Conservation (phyloP, 2,329 filamentous ascomycete species). For the Colletotrichum acutatum region DNA sequence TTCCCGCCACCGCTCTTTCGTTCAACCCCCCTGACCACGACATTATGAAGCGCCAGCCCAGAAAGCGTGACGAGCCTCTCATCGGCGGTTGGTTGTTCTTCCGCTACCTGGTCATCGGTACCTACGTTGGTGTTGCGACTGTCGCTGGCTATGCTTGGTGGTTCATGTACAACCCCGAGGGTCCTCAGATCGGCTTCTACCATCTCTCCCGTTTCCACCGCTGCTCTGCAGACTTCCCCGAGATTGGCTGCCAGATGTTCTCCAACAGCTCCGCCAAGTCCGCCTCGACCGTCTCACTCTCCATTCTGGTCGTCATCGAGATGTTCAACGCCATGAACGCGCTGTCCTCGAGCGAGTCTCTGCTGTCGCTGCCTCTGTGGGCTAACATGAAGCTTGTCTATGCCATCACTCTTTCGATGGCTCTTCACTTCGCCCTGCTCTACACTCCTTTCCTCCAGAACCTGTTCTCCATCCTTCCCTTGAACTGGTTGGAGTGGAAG, state of each 20-base stretch:
- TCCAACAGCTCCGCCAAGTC: slow-evolving; percentile 85
- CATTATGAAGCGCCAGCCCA: slow-evolving; percentile 92
- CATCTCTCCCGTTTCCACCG: slow-evolving; percentile 94
- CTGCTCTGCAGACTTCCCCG: slow-evolving; percentile 85
- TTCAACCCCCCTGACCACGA: slow-evolving; percentile 99
- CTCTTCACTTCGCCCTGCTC: slow-evolving; percentile 90
- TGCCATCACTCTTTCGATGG: slow-evolving; percentile 93
- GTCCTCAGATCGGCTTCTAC: slow-evolving; percentile 90
- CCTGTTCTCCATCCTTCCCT: slow-evolving; percentile 89
- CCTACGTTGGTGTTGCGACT: slow-evolving; percentile 93
- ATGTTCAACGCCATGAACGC: slow-evolving; percentile 99
- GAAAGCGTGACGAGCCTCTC: slow-evolving; percentile 91
- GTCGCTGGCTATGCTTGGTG: slow-evolving; percentile 99
- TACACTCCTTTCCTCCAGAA: slow-evolving; percentile 91
- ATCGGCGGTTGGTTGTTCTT: slow-evolving; percentile 98
- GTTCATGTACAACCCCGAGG: slow-evolving; percentile 95
- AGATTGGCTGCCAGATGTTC: slow-evolving; percentile 95
- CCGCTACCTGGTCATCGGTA: slow-evolving; percentile 95
- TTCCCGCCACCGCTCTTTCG: slow-evolving; percentile 93
- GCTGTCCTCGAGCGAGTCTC: slow-evolving; percentile 91
- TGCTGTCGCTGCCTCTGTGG: slow-evolving; percentile 95
- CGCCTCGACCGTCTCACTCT: slow-evolving; percentile 92
- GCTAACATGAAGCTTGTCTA: slow-evolving; percentile 99
- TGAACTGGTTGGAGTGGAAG: slow-evolving; percentile 90
- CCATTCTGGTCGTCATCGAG: slow-evolving; percentile 94